Conservation (phyloP, 2,329 filamentous ascomycete genomes). For the Neurospora sp. region DNA sequence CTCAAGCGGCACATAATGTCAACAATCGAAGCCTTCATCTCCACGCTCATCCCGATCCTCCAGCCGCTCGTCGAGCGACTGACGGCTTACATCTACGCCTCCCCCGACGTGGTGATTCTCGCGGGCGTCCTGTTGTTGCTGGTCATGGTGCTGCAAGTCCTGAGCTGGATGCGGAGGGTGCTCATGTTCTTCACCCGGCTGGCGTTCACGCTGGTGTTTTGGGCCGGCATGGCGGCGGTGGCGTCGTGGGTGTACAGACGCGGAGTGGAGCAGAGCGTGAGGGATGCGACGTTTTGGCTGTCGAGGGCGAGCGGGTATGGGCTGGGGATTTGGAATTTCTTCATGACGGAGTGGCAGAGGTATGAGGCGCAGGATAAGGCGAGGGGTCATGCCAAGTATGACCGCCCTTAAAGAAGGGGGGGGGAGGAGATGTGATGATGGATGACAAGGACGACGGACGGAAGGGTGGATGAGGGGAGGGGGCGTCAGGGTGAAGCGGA, state of each 20-base stretch:
- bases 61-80: constrained; percentile 33
- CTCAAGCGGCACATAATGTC: constrained; percentile 24
- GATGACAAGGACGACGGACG: neutral
- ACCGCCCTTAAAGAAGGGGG: neutral
- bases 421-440: neutral
- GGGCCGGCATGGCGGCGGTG: constrained; percentile 45
- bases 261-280: constrained; percentile 52
- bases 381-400: constrained; percentile 2
- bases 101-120: constrained; percentile 32
- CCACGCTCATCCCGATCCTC: constrained; percentile 22
- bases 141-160: constrained; percentile 51
- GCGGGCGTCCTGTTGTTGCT: constrained; percentile 44
- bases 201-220: constrained; percentile 52
- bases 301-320: constrained; percentile 36
- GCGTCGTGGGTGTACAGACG: constrained; percentile 52
- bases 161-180: constrained; percentile 60
- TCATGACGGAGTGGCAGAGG: constrained; percentile 45
- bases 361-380: constrained; percentile 38
- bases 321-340: constrained; percentile 41
- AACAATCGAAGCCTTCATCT: constrained; percentile 16
- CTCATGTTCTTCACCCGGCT: constrained; percentile 71
- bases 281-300: constrained; percentile 41
- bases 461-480: neutral
- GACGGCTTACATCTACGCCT: constrained; percentile 26
- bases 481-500: neutral